Evolutionary conservation across 2,329 filamentous ascomycete species (phyloP).

Genomic region (Colletotrichum caudatum): DNA sequence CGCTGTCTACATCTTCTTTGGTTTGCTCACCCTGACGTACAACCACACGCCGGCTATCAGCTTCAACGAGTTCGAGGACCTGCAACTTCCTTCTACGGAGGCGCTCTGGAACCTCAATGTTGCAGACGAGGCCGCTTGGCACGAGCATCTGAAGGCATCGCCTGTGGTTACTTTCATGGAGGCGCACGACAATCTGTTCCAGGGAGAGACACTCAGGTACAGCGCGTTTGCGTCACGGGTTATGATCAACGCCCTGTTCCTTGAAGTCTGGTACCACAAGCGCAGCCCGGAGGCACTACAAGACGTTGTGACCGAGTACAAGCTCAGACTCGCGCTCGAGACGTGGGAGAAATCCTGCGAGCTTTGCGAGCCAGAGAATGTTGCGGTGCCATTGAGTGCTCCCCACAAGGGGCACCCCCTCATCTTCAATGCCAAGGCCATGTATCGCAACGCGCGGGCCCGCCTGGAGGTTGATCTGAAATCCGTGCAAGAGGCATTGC

Average conservation of each 20-base stretch:
- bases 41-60: conserved; percentile 98
- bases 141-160: conserved; percentile 78
- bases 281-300: conserved; percentile 97
- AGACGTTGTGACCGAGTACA: conserved; percentile 98
- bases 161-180: conserved; percentile 89
- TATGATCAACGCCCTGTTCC: conserved; percentile 98
- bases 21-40: conserved; percentile 92
- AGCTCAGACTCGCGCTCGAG: conserved; percentile 92
- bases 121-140: conserved; percentile 84
- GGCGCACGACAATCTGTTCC: conserved; percentile 94
- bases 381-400: conserved; percentile 88
- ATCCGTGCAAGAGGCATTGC: conserved; percentile 92
- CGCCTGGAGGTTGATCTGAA: conserved; percentile 96
- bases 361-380: conserved; percentile 90
- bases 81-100: conserved; percentile 93
- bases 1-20: conserved; percentile 99
- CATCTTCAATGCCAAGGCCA: conserved; percentile 97
- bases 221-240: conserved; percentile 97
- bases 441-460: conserved; percentile 93
- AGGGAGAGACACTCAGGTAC: conserved; percentile 90
- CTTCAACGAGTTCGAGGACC: conserved; percentile 96
- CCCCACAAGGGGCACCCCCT: conserved; percentile 96
- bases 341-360: conserved; percentile 99
- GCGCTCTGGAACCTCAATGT: conserved; percentile 91
- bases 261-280: conserved; percentile 99